Conservation (phyloP, 2,329 filamentous ascomycete species). For the Penicillium sp. region DNA sequence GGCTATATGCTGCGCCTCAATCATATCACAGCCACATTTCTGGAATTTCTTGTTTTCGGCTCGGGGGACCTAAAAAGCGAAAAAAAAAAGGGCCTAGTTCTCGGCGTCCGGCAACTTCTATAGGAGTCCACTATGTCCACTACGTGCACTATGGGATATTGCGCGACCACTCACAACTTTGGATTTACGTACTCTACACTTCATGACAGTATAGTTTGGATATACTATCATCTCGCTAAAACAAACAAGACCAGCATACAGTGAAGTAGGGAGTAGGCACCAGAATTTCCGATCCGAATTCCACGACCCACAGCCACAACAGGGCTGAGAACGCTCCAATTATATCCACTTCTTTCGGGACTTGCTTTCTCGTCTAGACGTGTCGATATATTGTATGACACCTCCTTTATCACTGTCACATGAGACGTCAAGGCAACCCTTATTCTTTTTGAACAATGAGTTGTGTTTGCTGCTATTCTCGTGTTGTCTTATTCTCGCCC, state of each 20-base stretch:
- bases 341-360: slow-evolving; percentile 13
- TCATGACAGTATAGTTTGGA: no score
- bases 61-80: neutral
- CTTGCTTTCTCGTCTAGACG: neutral
- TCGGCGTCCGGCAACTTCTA: neutral
- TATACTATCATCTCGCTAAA: no score
- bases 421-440: neutral
- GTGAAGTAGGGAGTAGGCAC: slow-evolving; percentile 21
- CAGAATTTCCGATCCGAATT: slow-evolving; percentile 16
- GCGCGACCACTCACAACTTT: no score
- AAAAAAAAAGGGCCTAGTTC: neutral
- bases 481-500: no score
- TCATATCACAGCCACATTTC: slow-evolving; percentile 8
- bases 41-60: no score
- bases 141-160: no score
- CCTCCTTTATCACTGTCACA: neutral
- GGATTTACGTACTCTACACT: no score
- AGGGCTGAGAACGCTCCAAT: slow-evolving; percentile 6
- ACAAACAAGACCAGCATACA: no score
- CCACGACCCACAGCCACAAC: neutral
- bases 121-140: neutral
- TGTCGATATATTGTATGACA: neutral
- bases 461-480: no score
- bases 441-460: neutral
- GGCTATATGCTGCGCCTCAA: slow-evolving; percentile 14